Evolutionary conservation across 2,329 filamentous ascomycete genomes (phyloP).

Genomic region (Clonostachys rosea): DNA sequence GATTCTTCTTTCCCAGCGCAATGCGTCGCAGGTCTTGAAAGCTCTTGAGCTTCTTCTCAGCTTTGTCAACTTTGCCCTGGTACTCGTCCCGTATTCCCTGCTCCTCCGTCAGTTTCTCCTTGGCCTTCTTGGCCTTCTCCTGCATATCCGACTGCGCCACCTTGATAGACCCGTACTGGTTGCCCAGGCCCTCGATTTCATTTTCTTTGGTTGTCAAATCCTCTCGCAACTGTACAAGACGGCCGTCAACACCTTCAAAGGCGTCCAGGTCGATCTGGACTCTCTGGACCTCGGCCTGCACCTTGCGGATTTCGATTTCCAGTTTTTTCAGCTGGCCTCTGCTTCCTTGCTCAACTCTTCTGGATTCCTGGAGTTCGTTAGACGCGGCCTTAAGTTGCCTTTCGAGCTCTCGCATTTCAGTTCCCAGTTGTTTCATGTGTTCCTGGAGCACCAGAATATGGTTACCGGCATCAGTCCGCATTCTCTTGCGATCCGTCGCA

Average conservation of each 20-base stretch:
- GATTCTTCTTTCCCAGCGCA: constrained; percentile 58
- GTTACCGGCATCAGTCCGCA: constrained; percentile 70
- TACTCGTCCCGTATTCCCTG: constrained; percentile 30
- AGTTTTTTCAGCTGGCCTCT: constrained; percentile 25
- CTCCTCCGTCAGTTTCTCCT: constrained; percentile 22
- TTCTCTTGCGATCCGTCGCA: constrained; percentile 56
- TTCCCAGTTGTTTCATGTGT: constrained; percentile 45
- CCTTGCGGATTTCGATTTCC: constrained; percentile 49
- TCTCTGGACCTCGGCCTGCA: constrained; percentile 51
- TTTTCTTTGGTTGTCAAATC: constrained; percentile 51
- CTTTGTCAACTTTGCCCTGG: constrained; percentile 47
- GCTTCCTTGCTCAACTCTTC: constrained; percentile 1
- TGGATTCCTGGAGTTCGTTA: constrained; percentile 38
- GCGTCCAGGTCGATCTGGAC: constrained; percentile 57
- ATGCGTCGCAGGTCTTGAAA: constrained; percentile 43
- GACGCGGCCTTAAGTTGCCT: constrained; percentile 34
- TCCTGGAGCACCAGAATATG: constrained; percentile 54
- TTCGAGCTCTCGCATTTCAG: constrained; percentile 48
- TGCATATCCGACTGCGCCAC: constrained; percentile 45
- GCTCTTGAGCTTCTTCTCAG: constrained; percentile 45
- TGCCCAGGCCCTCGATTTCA: constrained; percentile 42
- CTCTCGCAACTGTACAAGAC: constrained; percentile 52
- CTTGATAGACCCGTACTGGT: constrained; percentile 47
- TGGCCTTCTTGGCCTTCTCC: constrained; percentile 31
- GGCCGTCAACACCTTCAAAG: constrained; percentile 64